Percentiles rank a stretch among this genome's conserved stretches.
Conservation (phyloP, 1,284 basidiomycete species). For the Fistulinella cinereoalba region DNA sequence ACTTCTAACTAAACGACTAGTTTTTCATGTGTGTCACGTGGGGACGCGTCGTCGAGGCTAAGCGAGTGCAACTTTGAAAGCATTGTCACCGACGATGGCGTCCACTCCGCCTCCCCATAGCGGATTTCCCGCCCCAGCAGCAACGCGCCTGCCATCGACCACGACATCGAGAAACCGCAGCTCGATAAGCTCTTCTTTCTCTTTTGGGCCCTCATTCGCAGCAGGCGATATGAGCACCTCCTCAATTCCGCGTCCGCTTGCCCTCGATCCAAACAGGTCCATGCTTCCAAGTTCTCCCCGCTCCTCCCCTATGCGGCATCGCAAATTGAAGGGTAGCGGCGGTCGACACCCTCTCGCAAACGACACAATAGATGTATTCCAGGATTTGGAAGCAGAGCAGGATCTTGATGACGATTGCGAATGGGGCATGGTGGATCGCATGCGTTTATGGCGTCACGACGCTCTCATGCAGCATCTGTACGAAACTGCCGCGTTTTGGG, state of each 20-base stretch:
- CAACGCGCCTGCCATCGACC: conserved; percentile 30
- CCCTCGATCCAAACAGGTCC: conserved; percentile 74
- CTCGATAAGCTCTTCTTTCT: conserved; percentile 78
- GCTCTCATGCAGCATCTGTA: conserved; percentile 98
- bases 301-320: conserved; percentile 55
- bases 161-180: conserved; percentile 41
- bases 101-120: conserved; percentile 32
- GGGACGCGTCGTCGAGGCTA: conserved; percentile 6
- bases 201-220: conserved; percentile 71
- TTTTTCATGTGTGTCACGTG: conserved; percentile 16
- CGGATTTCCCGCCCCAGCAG: conserved; percentile 26
- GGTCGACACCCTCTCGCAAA: conserved; percentile 69
- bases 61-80: background rate
- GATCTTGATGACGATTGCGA: conserved; percentile 55
- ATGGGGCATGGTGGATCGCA: conserved; percentile 89
- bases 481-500: conserved; percentile 98
- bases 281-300: conserved; percentile 67
- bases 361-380: conserved; percentile 73
- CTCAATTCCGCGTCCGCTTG: conserved; percentile 51
- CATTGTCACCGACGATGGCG: conserved; percentile 23
- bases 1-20: background rate
- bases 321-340: conserved; percentile 47
- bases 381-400: conserved; percentile 58
- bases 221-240: conserved; percentile 56
- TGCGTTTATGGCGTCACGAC: conserved; percentile 96